Base-by-base conservation (phyloP, 2,329 filamentous ascomycete genomes). In the Aaosphaeria arxii region DNA sequence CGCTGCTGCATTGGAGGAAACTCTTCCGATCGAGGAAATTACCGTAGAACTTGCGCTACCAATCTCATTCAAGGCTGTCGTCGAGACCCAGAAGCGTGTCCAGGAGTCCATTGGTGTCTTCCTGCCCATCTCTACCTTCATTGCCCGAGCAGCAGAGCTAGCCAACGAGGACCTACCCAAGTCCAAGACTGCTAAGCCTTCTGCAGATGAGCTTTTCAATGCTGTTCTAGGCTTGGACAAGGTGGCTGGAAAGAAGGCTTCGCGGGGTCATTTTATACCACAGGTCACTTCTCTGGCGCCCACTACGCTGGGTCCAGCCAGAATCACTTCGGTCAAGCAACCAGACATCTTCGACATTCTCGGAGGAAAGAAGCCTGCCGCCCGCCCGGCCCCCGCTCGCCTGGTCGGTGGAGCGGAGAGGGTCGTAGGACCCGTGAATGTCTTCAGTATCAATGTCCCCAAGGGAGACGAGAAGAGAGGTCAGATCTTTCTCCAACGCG, bases 91-190 rank as follows among this genome's bases (percentile, higher is more conserved):
- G 77, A 84, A 85, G 72, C 86, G 87, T 66, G 83, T 97, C 57
- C 81, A 91, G 62, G 77, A 85, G 46, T 85, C 83, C 4, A 79
- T 96, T 29, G 90, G 89, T 51, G 84, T 92, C 49, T 87, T 85
- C 64, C 76, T 96, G 42, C 91, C 92, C 11, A 76, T 97, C 5
- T 89, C 88, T 2, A 90, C 88, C 9, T 96, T 97, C 74, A 84
- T 99, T 66, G 81, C 85, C 47, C 87, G 91, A 46, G 94, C 94
- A 38, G 82, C 88, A 38, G 86, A 94, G 62, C 74, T 95, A 29
- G 94, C 94, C 51, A 97, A 97, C 72, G 87, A 94, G 54, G 84
- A 88, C 41, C 81, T 97, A 6, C 92, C 92, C 3, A 76, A 80
- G 30, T 81, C 84, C 5, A 78, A 83, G 50, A 76, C 77, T 51